A percentile compares a stretch with the other conserved stretches of the same genome.
Evolutionary conservation across 176 grass and related monocot species (phyloP).

Genomic region (Zea mays): Zm-B73-REFERENCE-NAM-5.0 NC_050096.1:44801501-44802000

Average conservation of each 20-base stretch:
- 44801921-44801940: background rate
- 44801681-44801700: slow-evolving; percentile 41
- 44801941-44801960: too few relatives aligned
- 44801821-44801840: too few relatives aligned
- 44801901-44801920: background rate
- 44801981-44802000: too few relatives aligned
- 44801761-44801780: slow-evolving; percentile 39
- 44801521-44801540: slow-evolving; percentile 46
- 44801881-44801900: background rate
- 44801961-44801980: too few relatives aligned
- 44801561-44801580: slow-evolving; percentile 62
- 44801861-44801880: background rate
- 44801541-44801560: slow-evolving; percentile 62
- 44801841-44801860: slow-evolving; percentile 1
- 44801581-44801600: slow-evolving; percentile 75
- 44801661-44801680: slow-evolving; percentile 25
- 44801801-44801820: background rate
- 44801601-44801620: slow-evolving; percentile 82
- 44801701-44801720: slow-evolving; percentile 23
- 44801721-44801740: slow-evolving; percentile 23
- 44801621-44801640: slow-evolving; percentile 42
- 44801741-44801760: slow-evolving; percentile 41
- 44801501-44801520: slow-evolving; percentile 57
- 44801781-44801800: slow-evolving; percentile 4
- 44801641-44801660: slow-evolving; percentile 27